These are phyloP conservation scores for Aspergillus amoenus DNA, from an alignment of 2,329 filamentous ascomycete genomes.

Conservation along the genomic window DNA sequence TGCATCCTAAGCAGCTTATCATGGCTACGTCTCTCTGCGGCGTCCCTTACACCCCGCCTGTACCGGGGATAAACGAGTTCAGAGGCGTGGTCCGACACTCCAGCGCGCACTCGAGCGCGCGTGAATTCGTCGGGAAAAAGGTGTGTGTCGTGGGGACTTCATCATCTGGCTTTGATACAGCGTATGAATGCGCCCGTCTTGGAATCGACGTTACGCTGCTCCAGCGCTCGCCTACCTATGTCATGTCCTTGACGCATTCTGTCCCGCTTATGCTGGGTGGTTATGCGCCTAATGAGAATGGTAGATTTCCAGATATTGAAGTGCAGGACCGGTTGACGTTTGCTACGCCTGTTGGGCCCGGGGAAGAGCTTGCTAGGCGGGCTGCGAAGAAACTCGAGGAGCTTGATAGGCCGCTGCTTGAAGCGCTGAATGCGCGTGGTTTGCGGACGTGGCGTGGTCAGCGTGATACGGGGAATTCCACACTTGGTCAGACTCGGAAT, in stretches of 20 bases:
- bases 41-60: conserved; percentile 28
- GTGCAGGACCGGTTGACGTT: neutral
- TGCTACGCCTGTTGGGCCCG: neutral
- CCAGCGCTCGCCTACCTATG: conserved; percentile 33
- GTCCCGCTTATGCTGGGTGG: conserved; percentile 28
- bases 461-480: conserved; percentile 32
- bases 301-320: neutral
- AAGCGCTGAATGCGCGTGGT: conserved; percentile 26
- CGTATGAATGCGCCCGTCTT: conserved; percentile 24
- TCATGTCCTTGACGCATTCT: conserved; percentile 25
- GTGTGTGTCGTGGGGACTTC: conserved; percentile 31
- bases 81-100: conserved; percentile 26
- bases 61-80: conserved; percentile 30
- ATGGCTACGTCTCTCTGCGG: conserved; percentile 27
- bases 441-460: conserved; percentile 36
- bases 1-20: conserved; percentile 27
- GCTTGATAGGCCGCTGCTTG: conserved; percentile 23
- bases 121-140: conserved; percentile 29
- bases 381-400: conserved; percentile 20
- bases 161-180: conserved; percentile 30
- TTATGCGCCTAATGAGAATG: conserved; percentile 17
- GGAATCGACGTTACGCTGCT: conserved; percentile 30
- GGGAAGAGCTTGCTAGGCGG: conserved; percentile 20
- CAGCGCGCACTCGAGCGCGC: conserved; percentile 20
- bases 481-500: conserved; percentile 30